Evolutionary conservation across 805 yeast species (phyloP).

Genomic region (Saccharomyces cerevisiae): DNA sequence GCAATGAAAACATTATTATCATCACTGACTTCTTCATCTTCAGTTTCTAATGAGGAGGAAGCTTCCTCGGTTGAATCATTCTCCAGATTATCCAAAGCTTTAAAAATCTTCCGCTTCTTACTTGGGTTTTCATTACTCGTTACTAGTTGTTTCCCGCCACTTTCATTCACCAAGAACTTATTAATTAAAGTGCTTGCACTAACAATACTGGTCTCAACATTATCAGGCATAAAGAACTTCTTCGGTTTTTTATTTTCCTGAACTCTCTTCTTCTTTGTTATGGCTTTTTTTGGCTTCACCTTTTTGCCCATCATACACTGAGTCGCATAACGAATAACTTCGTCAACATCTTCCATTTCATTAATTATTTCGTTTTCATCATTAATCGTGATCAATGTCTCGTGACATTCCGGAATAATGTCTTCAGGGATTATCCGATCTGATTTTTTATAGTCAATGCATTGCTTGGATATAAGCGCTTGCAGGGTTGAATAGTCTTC

Average conservation of each 20-base stretch:
- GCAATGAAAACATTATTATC: background rate
- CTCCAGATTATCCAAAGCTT: slow-evolving; percentile 10
- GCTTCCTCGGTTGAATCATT: slow-evolving; percentile 7
- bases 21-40: slow-evolving; percentile 1
- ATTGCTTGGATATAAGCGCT: slow-evolving; percentile 48
- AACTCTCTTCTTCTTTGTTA: slow-evolving; percentile 11
- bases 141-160: background rate
- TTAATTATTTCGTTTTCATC: slow-evolving; percentile 53
- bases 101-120: slow-evolving; percentile 1
- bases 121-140: background rate
- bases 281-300: slow-evolving; percentile 11
- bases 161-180: slow-evolving; percentile 11
- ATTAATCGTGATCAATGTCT: slow-evolving; percentile 55
- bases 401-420: slow-evolving; percentile 48
- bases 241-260: slow-evolving; percentile 28
- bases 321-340: slow-evolving; percentile 59
- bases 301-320: slow-evolving; percentile 46
- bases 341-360: slow-evolving; percentile 54
- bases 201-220: slow-evolving; percentile 57
- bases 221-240: slow-evolving; percentile 65
- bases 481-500: slow-evolving; percentile 76
- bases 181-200: slow-evolving; percentile 42
- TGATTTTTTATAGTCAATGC: slow-evolving; percentile 37
- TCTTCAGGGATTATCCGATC: slow-evolving; percentile 63
- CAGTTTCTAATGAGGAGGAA: slow-evolving; percentile 1